These are phyloP conservation scores for Escovopsis sp. DNA, from an alignment of 2,329 filamentous ascomycete genomes.

Conservation along the genomic window DNA sequence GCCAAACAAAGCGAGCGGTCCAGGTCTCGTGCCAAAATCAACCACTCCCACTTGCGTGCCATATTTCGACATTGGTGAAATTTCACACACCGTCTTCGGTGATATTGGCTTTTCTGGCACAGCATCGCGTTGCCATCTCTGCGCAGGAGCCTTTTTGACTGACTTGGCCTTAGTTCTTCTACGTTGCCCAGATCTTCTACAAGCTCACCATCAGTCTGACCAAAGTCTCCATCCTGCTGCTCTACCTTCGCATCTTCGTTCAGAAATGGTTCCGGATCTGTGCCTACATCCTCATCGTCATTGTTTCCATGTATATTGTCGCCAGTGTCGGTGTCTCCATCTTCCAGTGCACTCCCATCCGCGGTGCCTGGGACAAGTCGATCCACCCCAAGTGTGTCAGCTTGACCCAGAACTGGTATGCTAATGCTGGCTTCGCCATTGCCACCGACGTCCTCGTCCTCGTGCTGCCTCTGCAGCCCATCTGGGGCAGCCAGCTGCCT, in stretches of 20 bases:
- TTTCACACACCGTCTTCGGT: no score
- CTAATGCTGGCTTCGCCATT: slow-evolving; percentile 33
- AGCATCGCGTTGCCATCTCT: background rate
- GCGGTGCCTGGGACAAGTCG: slow-evolving; percentile 29
- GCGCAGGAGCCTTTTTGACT: background rate
- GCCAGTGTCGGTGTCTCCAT: slow-evolving; percentile 30
- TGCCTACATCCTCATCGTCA: slow-evolving; percentile 25
- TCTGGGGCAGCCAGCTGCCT: slow-evolving; percentile 30
- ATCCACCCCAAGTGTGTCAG: slow-evolving; percentile 29
- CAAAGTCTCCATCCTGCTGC: slow-evolving; percentile 35
- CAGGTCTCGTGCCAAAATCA: no score
- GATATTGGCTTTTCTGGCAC: no score
- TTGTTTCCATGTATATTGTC: slow-evolving; percentile 31
- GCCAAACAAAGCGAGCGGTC: background rate
- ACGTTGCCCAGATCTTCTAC: slow-evolving; percentile 36
- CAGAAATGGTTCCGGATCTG: slow-evolving; percentile 29
- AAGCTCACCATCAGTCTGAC: slow-evolving; percentile 38
- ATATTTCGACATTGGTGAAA: no score
- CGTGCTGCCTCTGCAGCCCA: slow-evolving; percentile 29
- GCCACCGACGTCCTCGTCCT: slow-evolving; percentile 31
- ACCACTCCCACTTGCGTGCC: no score
- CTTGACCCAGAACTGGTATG: slow-evolving; percentile 32
- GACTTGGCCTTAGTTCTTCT: slow-evolving; percentile 29
- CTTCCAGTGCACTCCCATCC: slow-evolving; percentile 35
- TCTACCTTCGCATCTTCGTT: slow-evolving; percentile 40